Evolutionary conservation across 2,329 filamentous ascomycete species (phyloP), one percentile per base, ranked within the genome.

Genomic region (Colletotrichum sp.): DNA sequence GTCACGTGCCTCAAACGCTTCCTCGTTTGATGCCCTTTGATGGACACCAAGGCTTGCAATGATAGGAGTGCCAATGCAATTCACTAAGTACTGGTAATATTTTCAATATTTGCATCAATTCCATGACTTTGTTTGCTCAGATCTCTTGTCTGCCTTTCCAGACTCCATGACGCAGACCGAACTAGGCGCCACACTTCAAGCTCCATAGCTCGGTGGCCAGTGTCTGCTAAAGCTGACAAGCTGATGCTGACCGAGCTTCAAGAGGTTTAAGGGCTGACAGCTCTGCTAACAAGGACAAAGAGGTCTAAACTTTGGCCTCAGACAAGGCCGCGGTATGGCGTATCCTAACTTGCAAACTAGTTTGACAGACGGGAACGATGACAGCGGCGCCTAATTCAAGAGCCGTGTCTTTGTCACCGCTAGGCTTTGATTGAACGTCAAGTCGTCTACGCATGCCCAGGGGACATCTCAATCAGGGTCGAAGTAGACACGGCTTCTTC

Each of bases 1-100:
- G 73, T 75, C 73, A 75, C 73, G 73, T 75, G 73, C n/a, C n/a
- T 48, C 3, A 5, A 22, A 22, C 6, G n/a, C 43, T 22, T 22
- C 1, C 43, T 22, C 43, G 10, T 48, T 13, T 22, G n/a, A 12
- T 22, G 43, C 43, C 43, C 9, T 48, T 48, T 48, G 6, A 22
- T 12, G n/a, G n/a, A 13, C 43, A n/a, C 10, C n/a, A 3, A 22
- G 43, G 43, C 43, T 48, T 48, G 43, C 3, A n/a, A 48, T 22
- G n/a, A 48, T 12, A 12, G 9, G 9, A 48, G 9, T 22, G 18
- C 18, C 43, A 22, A n/a, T 22, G 18, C 43, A 48, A 48, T n/a
- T 48, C 43, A 48, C n/a, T 22, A 10, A 48, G 10, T 22, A 12
- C 2, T 48, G 9, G 6, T 48, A 0, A 9, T 48, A 1, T 22